These are phyloP conservation scores for Backusella sp. DNA, from an alignment of 192 early-diverging fungal genomes.

Conservation along the genomic window DNA sequence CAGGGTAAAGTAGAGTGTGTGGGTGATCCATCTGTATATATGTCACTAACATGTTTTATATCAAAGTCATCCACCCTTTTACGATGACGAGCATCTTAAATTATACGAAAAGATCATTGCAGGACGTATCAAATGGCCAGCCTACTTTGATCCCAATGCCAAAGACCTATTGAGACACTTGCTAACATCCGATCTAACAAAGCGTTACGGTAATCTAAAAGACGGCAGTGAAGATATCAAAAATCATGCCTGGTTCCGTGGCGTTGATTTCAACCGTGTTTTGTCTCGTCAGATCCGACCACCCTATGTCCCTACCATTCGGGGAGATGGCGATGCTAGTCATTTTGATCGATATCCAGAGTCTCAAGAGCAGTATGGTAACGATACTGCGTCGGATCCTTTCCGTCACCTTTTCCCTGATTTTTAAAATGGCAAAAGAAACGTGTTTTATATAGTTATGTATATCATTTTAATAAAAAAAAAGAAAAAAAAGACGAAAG, in stretches of 20 bases:
- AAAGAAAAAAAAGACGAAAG: background rate
- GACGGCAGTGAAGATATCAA: constrained; percentile 70
- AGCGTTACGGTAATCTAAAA: constrained; percentile 76
- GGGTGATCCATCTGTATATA: background rate
- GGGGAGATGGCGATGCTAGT: constrained; percentile 55
- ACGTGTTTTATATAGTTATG: background rate
- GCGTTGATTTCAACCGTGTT: constrained; percentile 61
- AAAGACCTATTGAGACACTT: constrained; percentile 74
- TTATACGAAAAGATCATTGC: constrained; percentile 92
- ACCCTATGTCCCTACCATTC: constrained; percentile 55
- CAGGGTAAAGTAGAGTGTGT: constrained; percentile 49
- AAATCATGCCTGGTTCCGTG: constrained; percentile 64
- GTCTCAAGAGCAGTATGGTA: constrained; percentile 46
- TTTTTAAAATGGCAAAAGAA: constrained; percentile 30
- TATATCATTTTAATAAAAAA: background rate
- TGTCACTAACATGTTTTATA: constrained; percentile 7
- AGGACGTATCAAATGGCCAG: constrained; percentile 68
- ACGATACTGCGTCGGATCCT: constrained; percentile 32
- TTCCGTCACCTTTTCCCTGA: constrained; percentile 46
- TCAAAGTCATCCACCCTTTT: constrained; percentile 84
- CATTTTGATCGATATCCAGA: constrained; percentile 58
- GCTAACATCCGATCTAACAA: constrained; percentile 69
- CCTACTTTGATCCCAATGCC: constrained; percentile 69
- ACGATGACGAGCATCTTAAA: constrained; percentile 91
- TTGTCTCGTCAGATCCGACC: constrained; percentile 49